phyloP scores from a whole-genome alignment of 2,329 filamentous ascomycete genomes.

The Leptographium lundbergii region DNA sequence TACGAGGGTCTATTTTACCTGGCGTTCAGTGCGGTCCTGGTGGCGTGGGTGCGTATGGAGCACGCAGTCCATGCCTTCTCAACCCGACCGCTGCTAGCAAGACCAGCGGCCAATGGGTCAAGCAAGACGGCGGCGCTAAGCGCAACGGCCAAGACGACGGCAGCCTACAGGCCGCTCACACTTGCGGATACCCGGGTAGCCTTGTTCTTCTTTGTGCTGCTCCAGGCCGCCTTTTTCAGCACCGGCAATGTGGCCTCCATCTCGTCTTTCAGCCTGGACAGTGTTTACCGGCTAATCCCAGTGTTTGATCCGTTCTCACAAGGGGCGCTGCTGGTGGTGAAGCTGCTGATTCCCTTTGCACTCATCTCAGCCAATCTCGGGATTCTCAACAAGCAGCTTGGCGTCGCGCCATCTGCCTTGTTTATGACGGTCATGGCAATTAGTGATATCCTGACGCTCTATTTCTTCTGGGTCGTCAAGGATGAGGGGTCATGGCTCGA shows the following conservation, averaged over 20 bases:
- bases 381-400: slow-evolving; percentile 72
- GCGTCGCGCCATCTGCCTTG: slow-evolving; percentile 74
- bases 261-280: slow-evolving; percentile 86
- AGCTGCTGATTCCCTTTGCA: slow-evolving; percentile 86
- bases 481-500: slow-evolving; percentile 97
- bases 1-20: slow-evolving; percentile 97
- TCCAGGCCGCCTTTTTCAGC: slow-evolving; percentile 94
- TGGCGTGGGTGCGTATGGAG: slow-evolving; percentile 88
- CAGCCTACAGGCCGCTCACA: slow-evolving; percentile 49
- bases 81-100: slow-evolving; percentile 9
- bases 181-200: slow-evolving; percentile 79
- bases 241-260: slow-evolving; percentile 93
- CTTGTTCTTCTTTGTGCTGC: slow-evolving; percentile 87
- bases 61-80: slow-evolving; percentile 52
- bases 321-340: slow-evolving; percentile 72
- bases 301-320: slow-evolving; percentile 92
- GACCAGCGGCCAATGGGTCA: neutral
- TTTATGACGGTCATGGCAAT: slow-evolving; percentile 93
- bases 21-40: slow-evolving; percentile 67
- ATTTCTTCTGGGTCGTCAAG: slow-evolving; percentile 96
- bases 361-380: slow-evolving; percentile 90
- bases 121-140: neutral
- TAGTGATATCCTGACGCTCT: slow-evolving; percentile 80
- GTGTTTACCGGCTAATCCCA: slow-evolving; percentile 74
- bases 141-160: neutral